Percentiles rank a stretch among this genome's conserved stretches.
Evolutionary conservation across 805 yeast genomes (phyloP).

Genomic region (Saccharomycopsis lassenensis): DNA sequence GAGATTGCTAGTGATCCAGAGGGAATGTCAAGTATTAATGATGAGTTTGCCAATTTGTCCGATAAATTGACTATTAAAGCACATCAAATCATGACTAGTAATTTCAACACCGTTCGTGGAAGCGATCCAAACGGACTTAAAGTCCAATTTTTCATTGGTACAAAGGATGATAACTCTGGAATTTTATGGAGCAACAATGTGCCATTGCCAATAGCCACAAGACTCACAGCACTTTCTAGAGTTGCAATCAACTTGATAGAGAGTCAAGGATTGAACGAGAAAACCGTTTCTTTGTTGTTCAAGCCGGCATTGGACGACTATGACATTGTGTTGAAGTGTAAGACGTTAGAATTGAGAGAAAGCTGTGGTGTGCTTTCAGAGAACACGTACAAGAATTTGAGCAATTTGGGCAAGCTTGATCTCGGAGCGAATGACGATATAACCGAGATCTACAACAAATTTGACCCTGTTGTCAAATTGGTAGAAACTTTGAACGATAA

Average conservation of each 20-base stretch:
- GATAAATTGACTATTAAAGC: conserved; percentile 54
- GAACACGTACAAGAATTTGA: conserved; percentile 50
- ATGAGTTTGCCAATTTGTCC: conserved; percentile 33
- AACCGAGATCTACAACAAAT: conserved; percentile 32
- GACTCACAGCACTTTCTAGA: conserved; percentile 79
- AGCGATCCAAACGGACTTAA: conserved; percentile 74
- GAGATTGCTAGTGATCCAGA: conserved; percentile 23
- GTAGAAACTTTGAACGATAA: conserved; percentile 49
- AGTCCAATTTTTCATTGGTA: conserved; percentile 72
- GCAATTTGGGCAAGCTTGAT: conserved; percentile 7
- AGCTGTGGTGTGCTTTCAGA: conserved; percentile 48
- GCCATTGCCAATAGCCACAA: conserved; percentile 68
- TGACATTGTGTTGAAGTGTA: conserved; percentile 63
- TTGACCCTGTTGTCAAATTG: conserved; percentile 53
- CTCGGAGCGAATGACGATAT: conserved; percentile 25
- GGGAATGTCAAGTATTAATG: conserved; percentile 13
- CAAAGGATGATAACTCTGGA: conserved; percentile 81
- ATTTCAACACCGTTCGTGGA: conserved; percentile 58
- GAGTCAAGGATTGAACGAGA: conserved; percentile 31
- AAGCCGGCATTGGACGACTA: conserved; percentile 78
- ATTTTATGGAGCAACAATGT: conserved; percentile 62
- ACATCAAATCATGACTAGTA: conserved; percentile 48
- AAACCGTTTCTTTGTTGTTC: conserved; percentile 47
- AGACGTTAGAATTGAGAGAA: conserved; percentile 26
- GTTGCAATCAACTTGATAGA: conserved; percentile 52